Evolutionary conservation across 176 grass and related monocot genomes (phyloP).

Genomic region (Miscanthus lutarioriparius): DNA sequence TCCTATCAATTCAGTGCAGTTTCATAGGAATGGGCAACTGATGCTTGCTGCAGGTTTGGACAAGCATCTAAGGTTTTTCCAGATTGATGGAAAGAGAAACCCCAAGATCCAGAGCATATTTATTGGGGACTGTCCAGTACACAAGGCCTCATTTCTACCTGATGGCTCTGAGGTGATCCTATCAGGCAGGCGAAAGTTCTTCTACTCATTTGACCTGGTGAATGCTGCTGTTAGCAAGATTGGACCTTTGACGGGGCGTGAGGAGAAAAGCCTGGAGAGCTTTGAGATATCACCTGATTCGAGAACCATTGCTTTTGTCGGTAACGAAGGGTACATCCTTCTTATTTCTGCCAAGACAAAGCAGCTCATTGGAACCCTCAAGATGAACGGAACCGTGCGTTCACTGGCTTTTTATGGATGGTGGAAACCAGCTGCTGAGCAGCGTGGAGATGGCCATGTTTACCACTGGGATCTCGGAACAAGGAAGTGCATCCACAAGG

Average conservation of each 20-base stretch:
- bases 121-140: constrained; percentile 58
- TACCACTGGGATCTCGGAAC: constrained; percentile 89
- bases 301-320: constrained; percentile 74
- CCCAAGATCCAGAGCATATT: constrained; percentile 74
- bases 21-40: constrained; percentile 82
- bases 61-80: constrained; percentile 69
- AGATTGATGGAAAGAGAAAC: constrained; percentile 81
- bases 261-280: constrained; percentile 78
- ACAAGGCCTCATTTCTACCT: constrained; percentile 74
- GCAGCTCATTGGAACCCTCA: constrained; percentile 78
- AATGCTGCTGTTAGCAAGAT: constrained; percentile 62
- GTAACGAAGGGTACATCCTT: constrained; percentile 84
- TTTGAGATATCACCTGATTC: constrained; percentile 94
- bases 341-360: constrained; percentile 80
- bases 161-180: constrained; percentile 82
- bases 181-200: constrained; percentile 74
- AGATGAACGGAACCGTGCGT: constrained; percentile 80
- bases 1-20: constrained; percentile 82
- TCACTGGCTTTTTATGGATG: constrained; percentile 73
- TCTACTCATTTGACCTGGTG: constrained; percentile 86
- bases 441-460: constrained; percentile 68
- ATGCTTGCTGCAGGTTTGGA: constrained; percentile 74
- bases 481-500: constrained; percentile 80
- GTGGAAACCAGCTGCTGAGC: constrained; percentile 64
- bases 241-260: constrained; percentile 66